Conservation (phyloP, 2,329 filamentous ascomycete genomes). For the Paraphoma chrysanthemicola region DNA sequence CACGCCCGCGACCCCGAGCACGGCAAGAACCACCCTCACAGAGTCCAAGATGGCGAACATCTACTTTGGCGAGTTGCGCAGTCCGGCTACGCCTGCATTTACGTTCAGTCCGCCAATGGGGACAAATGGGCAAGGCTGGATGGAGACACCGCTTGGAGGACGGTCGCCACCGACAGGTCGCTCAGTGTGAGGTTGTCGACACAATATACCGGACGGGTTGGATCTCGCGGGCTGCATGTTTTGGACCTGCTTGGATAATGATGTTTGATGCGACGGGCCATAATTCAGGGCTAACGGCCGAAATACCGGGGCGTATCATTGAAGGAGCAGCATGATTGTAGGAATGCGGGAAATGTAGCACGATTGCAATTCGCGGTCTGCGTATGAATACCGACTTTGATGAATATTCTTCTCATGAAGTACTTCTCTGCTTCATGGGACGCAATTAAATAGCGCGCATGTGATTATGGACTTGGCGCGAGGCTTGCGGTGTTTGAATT, state of each 20-base stretch:
- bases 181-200: neutral
- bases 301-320: too few relatives aligned
- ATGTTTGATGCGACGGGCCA: too few relatives aligned
- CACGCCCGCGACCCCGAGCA: conserved; percentile 16
- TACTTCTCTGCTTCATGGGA: too few relatives aligned
- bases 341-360: too few relatives aligned
- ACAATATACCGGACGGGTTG: too few relatives aligned
- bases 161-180: neutral
- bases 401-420: too few relatives aligned
- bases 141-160: neutral
- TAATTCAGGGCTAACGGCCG: too few relatives aligned
- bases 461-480: conserved; percentile 2
- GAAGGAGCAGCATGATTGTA: too few relatives aligned
- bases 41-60: conserved; percentile 10
- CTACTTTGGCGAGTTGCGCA: conserved; percentile 17
- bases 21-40: conserved; percentile 8
- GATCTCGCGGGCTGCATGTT: too few relatives aligned
- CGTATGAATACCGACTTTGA: too few relatives aligned
- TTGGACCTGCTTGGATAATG: too few relatives aligned
- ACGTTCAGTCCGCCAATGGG: conserved; percentile 6
- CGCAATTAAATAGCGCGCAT: neutral
- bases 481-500: neutral
- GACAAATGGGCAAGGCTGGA: neutral
- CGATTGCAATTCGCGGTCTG: too few relatives aligned
- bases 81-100: conserved; percentile 13